A percentile compares a stretch with the other conserved stretches of the same genome.
These are phyloP conservation scores for Platismatia glauca DNA, from an alignment of 495 filamentous ascomycete genomes.

Conservation along the genomic window DNA sequence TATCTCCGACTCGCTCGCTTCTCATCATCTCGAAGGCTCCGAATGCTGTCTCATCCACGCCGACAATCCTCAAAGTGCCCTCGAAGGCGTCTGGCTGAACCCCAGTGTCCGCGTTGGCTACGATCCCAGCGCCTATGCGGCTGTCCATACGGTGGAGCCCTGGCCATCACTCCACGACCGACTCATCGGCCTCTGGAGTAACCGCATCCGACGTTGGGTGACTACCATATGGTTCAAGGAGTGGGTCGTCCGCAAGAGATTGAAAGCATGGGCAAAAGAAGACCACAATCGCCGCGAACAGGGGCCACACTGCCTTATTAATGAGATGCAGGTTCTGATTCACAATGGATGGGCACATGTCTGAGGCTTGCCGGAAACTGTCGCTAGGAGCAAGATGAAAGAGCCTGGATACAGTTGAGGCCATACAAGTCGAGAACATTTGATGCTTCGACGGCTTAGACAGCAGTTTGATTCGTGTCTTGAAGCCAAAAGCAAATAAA, in stretches of 20 bases:
- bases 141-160: neutral
- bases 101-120: constrained; percentile 71
- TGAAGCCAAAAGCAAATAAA: too few relatives aligned
- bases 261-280: neutral
- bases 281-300: neutral
- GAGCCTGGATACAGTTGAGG: neutral
- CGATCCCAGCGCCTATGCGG: constrained; percentile 38
- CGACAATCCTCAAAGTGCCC: constrained; percentile 49
- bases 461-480: too few relatives aligned
- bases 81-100: constrained; percentile 64
- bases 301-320: constrained; percentile 53
- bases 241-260: neutral
- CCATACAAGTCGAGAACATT: too few relatives aligned
- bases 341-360: constrained; percentile 70
- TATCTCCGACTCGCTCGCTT: constrained; percentile 58
- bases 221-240: constrained; percentile 14
- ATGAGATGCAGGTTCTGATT: constrained; percentile 77
- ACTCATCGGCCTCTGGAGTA: constrained; percentile 45
- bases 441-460: too few relatives aligned
- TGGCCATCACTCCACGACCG: constrained; percentile 35
- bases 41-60: constrained; percentile 79
- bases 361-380: constrained; percentile 23
- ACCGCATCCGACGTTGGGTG: constrained; percentile 45
- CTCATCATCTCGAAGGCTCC: constrained; percentile 60
- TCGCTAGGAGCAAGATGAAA: neutral